phyloP scores from a whole-genome alignment of 768 basidiomycete genomes.

The Suillus cothurnatus region DNA sequence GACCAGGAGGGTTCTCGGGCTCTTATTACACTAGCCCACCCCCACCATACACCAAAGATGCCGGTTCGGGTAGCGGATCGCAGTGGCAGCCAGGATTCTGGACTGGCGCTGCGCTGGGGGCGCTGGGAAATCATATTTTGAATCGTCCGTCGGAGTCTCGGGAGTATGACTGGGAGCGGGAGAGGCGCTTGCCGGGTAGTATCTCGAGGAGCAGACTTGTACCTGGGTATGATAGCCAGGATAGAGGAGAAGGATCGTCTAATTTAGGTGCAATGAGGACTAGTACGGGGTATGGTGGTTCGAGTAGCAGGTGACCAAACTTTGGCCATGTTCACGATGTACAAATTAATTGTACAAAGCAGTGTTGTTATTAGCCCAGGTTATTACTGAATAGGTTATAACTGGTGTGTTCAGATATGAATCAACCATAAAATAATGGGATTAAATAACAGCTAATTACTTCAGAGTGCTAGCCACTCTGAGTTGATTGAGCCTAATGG shows the following conservation, averaged over 20 bases:
- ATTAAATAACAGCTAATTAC: background rate
- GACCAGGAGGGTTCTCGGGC: constrained; percentile 56
- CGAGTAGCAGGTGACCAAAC: constrained; percentile 59
- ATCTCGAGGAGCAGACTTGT: constrained; percentile 27
- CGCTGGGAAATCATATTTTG: constrained; percentile 60
- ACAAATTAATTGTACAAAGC: background rate
- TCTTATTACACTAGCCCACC: constrained; percentile 47
- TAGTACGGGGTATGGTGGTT: constrained; percentile 82
- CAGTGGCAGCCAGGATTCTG: constrained; percentile 79
- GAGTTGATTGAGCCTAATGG: background rate
- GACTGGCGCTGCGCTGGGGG: constrained; percentile 80
- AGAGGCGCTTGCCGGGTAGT: constrained; percentile 32
- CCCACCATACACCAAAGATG: constrained; percentile 58
- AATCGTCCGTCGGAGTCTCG: constrained; percentile 39
- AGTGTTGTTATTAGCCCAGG: no score
- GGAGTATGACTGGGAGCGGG: constrained; percentile 64
- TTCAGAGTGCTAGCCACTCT: background rate
- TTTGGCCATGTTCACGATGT: background rate
- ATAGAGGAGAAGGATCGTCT: constrained; percentile 71
- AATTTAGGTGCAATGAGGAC: constrained; percentile 70
- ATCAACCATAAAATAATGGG: background rate
- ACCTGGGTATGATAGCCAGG: constrained; percentile 28
- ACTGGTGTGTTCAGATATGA: background rate
- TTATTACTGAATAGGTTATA: background rate
- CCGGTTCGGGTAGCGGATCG: constrained; percentile 26